Base-by-base conservation (phyloP, 2,329 filamentous ascomycete species). In the Chlorencoelia australis region DNA sequence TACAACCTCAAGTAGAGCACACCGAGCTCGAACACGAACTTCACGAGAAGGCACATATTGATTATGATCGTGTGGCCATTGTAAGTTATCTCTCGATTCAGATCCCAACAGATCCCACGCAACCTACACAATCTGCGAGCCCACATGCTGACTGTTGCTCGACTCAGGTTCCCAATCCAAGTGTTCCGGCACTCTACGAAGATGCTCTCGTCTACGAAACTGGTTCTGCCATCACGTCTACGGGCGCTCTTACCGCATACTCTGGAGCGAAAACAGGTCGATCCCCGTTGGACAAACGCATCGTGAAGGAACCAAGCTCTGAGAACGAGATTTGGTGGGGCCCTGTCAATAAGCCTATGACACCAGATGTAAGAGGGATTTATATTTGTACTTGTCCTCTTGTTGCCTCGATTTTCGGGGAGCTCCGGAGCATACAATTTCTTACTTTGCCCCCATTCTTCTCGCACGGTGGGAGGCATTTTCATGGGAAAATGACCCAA, bases 321-420 rank as follows among this genome's bases (percentile, higher is more conserved):
- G 80, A 94, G 63, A 80, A 91, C 39, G 78, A 98, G 44, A 75
- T 98, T 57, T 98, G 91, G 91, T 36, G 38, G 31, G 54, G 54
- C 57, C 89, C 91, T 39, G 91, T 98, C 52, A 98, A 98, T 75
- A 96, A 96, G 77, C 84, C 89, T 59, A 98, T 98, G 91, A 80
- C 77, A 51, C 76, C 87, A 54, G 88, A 96, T 64, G 91, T 96
- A 81, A 78, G 84, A 68, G 40, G 16, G 15, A 15, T 8, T 13
- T 10, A 3, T 28, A 24, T 26, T 20, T 27, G 18, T 31, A 11
- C 9, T 11, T 16, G 21, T 25, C 9, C 15, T 13, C 14, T 24
- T 8, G 4, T 30, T 13, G 16, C 9, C 13, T 34, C 10, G 4
- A 10, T 18, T 14, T 27, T 30, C n/a, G n/a, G n/a, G n/a, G n/a